Conservation (phyloP, 805 yeast species). For the Sugiyamaella chiloensis region DNA sequence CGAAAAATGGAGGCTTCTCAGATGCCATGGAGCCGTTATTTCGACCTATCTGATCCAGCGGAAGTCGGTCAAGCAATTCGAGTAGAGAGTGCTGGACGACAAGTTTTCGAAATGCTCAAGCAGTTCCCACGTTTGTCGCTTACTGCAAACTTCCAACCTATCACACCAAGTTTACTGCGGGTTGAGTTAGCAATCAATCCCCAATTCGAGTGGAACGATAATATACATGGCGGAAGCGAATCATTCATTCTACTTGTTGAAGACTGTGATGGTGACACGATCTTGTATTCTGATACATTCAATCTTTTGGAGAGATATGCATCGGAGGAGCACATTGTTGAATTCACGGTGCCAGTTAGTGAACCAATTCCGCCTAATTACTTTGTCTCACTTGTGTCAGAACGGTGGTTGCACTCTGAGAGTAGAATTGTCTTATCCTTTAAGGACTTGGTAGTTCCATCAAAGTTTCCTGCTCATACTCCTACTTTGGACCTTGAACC, state of each 20-base stretch:
- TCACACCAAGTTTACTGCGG: conserved; percentile 63
- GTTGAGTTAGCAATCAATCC: conserved; percentile 68
- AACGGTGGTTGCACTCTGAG: conserved; percentile 80
- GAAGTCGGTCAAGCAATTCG: conserved; percentile 81
- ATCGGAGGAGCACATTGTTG: conserved; percentile 54
- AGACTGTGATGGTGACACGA: conserved; percentile 75
- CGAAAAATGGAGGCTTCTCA: conserved; percentile 73
- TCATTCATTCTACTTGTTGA: conserved; percentile 70
- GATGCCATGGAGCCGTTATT: conserved; percentile 78
- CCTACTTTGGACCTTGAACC: conserved; percentile 51
- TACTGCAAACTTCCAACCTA: conserved; percentile 66
- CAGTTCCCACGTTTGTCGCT: conserved; percentile 71
- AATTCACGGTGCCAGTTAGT: conserved; percentile 58
- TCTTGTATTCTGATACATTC: conserved; percentile 58
- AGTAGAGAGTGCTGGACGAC: conserved; percentile 60
- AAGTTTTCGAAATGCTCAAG: conserved; percentile 50
- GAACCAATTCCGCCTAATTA: conserved; percentile 67
- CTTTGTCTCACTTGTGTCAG: conserved; percentile 70
- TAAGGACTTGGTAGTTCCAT: conserved; percentile 52
- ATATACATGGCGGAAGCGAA: conserved; percentile 62
- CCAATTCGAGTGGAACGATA: conserved; percentile 72
- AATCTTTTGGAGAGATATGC: conserved; percentile 49
- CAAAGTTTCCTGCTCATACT: conserved; percentile 61
- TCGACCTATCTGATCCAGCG: conserved; percentile 60
- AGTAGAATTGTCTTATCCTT: conserved; percentile 59